Base-by-base conservation (phyloP, 2,329 filamentous ascomycete genomes). In the Pestalotiopsis sp. region DNA sequence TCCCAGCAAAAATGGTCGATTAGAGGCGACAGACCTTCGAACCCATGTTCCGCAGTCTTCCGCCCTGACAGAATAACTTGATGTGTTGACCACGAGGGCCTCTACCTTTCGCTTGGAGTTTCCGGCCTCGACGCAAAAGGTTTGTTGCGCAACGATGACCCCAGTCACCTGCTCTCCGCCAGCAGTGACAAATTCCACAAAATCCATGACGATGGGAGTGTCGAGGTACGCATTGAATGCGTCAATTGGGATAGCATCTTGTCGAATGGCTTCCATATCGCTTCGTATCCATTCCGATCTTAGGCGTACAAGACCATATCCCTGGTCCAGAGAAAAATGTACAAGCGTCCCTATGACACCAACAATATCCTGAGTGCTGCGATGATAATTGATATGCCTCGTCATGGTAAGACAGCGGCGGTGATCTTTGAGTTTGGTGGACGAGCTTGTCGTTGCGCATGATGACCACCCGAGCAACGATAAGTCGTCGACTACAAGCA, bases 11-110 rank as follows among this genome's bases (percentile, higher is more conserved):
- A 70, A 23, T 13, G 69, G 68, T 41, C 62, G 64, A 17, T 69
- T 66, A 3, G 69, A 68, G 0, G 69, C 68, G 38, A 71, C 59
- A 23, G 69, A 69, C 31, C 69, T 62, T 17, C 69, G 65, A 20
- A 71, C 69, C 69, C 66, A 71, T 4, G 58, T 58, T 1, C 69
- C 69, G 52, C 69, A 71, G 58, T 71, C 69, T 52, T 68, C 66
- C 3, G 68, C 58, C 25, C 38, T 23, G 56, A 68, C 69, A 12
- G 58, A 63, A 58, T 71, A 71, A 56, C 68, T 71, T 7, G 69
- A 68, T 2, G 69, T 69, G 25, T 69, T 68, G 57, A 71, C 66
- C 12, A 68, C 66, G n/a, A 71, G 63, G 3, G 39, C 58, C 20
- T 64, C 59, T 23, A 64, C 20, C 39, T 64, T 68, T n/a, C 62